Percentiles rank a stretch among this genome's conserved stretches.
Evolutionary conservation across 805 yeast species (phyloP).

Genomic region (Starmerella bacillaris): DNA sequence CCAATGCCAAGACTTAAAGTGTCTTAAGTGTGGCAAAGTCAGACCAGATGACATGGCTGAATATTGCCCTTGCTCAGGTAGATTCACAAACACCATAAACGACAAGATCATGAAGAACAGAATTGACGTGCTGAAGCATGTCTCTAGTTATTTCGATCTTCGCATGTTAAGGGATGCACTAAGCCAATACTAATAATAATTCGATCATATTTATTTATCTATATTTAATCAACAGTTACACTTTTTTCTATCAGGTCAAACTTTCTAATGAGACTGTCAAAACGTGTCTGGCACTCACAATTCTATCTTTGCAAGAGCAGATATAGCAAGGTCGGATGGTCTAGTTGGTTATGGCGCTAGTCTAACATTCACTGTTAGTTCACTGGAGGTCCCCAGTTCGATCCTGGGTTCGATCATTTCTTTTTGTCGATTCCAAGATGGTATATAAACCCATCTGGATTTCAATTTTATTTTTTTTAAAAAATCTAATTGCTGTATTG

Average conservation of each 20-base stretch:
- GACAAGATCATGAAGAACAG: neutral
- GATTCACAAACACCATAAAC: constrained; percentile 5
- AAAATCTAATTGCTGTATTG: no score
- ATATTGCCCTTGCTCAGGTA: constrained; percentile 77
- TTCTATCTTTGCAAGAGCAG: neutral
- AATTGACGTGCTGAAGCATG: neutral
- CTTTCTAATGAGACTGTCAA: no score
- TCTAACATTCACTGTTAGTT: constrained; percentile 15
- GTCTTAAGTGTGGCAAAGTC: constrained; percentile 56
- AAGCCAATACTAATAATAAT: neutral
- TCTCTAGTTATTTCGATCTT: neutral
- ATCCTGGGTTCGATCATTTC: constrained; percentile 17
- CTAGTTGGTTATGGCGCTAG: constrained; percentile 18
- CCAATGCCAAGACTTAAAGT: constrained; percentile 63
- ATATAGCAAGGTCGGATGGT: constrained; percentile 12
- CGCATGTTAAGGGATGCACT: constrained; percentile 1
- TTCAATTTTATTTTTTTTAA: no score
- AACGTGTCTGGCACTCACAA: no score
- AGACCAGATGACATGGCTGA: constrained; percentile 50
- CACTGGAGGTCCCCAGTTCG: constrained; percentile 19
- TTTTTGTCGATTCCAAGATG: constrained; percentile 4
- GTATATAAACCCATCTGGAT: no score
- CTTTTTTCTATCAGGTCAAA: no score
- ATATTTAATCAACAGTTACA: no score
- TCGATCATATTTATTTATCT: neutral